Evolutionary conservation across 768 basidiomycete species (phyloP), one percentile per base, ranked within the genome.

Genomic region (Baorangia bicolor): DNA sequence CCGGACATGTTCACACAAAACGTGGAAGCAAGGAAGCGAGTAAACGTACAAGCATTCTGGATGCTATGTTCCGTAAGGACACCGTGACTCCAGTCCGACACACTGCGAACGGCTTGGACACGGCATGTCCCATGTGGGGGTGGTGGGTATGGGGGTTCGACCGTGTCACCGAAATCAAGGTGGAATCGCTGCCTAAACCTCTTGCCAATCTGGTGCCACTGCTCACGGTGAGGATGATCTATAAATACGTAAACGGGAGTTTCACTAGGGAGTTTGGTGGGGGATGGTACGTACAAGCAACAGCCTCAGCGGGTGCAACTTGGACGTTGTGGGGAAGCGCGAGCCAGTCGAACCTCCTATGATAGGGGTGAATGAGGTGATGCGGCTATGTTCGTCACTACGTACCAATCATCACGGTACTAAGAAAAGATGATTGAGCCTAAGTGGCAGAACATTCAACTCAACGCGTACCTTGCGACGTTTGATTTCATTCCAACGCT

Each of bases 31-130:
- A 44, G 21, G 21, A 55, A 40, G 56, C 34, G 20, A 52, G 8
- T 4, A 45, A 8, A 82, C 88, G 69, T 65, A 92, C 91, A 94
- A 44, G 96, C 95, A 62, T 93, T 89, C 73, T 97, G 95, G 56
- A 98, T 93, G 70, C 91, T 94, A 55, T 85, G 82, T 71, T 98
- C 96, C 4, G 83, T 88, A 60, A 95, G 77, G 34, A 94, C 90
- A 3, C 95, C 96, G 63, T 94, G 92, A 64, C 87, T 90, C 96
- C 96, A 99, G 72, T 98, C 96, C 2, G 80, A 85, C 21, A 94
- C 90, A 57, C 89, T 92, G 51, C 96, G 82, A 40, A 92, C 80
- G 16, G 82, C 92, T 75, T 98, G 93, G 18, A 93, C 87, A 33
- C 76, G 76, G 65, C 87, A 88, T 9, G 77, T 78, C 2, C 81